Conservation (phyloP, 2,329 filamentous ascomycete species). For the Penicillium sp. region DNA sequence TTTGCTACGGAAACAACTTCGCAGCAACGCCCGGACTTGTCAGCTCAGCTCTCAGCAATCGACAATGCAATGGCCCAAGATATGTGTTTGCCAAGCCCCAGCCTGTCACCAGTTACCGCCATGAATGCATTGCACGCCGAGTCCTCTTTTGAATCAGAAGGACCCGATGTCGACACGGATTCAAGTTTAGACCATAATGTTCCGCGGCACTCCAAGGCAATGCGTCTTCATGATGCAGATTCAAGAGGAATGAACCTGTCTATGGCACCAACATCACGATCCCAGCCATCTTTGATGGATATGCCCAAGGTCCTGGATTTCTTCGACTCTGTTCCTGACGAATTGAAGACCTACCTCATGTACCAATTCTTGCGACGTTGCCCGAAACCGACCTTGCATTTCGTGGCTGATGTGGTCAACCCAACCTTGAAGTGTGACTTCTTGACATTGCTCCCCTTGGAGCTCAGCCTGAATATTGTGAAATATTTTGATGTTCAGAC, state of each 20-base stretch:
- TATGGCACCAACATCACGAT: slow-evolving; percentile 21
- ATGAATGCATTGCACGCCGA: slow-evolving; percentile 58
- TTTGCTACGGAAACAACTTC: slow-evolving; percentile 23
- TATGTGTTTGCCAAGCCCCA: slow-evolving; percentile 90
- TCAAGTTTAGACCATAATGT: slow-evolving; percentile 43
- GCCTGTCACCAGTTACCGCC: slow-evolving; percentile 84
- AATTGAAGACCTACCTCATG: slow-evolving; percentile 95
- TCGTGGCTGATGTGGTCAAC: slow-evolving; percentile 88
- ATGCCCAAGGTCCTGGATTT: slow-evolving; percentile 83
- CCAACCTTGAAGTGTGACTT: slow-evolving; percentile 95
- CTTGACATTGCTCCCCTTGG: slow-evolving; percentile 75
- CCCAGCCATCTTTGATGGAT: slow-evolving; percentile 62
- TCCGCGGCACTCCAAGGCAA: slow-evolving; percentile 22
- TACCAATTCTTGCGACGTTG: slow-evolving; percentile 91
- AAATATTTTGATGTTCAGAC: slow-evolving; percentile 83
- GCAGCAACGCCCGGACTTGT: slow-evolving; percentile 22
- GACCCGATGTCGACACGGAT: slow-evolving; percentile 43
- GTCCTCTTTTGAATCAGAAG: slow-evolving; percentile 45
- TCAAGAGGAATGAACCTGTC: slow-evolving; percentile 6
- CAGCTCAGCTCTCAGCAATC: slow-evolving; percentile 50
- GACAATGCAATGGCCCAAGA: slow-evolving; percentile 77
- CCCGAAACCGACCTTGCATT: slow-evolving; percentile 81
- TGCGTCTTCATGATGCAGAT: slow-evolving; percentile 20
- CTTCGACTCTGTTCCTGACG: slow-evolving; percentile 86
- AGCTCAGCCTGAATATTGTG: slow-evolving; percentile 84